Conservation (phyloP, 2,329 filamentous ascomycete species). For the Exophiala bonariae region DNA sequence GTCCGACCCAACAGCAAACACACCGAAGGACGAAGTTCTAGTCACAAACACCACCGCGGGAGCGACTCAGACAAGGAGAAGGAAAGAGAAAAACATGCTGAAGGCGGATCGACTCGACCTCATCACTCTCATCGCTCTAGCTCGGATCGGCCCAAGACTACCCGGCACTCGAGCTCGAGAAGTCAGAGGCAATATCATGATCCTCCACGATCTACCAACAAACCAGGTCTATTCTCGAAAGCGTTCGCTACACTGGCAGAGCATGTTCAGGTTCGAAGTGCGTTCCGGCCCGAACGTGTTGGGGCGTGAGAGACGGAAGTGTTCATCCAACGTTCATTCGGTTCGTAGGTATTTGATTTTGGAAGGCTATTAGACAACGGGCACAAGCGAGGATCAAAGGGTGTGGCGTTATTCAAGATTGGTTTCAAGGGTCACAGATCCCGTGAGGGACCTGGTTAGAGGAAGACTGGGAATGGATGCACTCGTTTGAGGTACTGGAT, state of each 20-base stretch:
- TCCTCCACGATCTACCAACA: constrained; percentile 6
- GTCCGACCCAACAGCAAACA: constrained; percentile 29
- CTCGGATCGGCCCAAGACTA: constrained; percentile 5
- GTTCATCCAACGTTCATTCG: constrained; percentile 1
- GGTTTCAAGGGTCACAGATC: too few relatives aligned
- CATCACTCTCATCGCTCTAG: neutral
- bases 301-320: constrained; percentile 7
- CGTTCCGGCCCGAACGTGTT: constrained; percentile 15
- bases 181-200: constrained; percentile 9
- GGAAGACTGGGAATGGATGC: neutral
- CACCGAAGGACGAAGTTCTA: constrained; percentile 8
- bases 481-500: constrained; percentile 4
- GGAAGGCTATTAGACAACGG: neutral
- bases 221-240: constrained; percentile 13
- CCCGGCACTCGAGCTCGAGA: constrained; percentile 13
- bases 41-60: constrained; percentile 5
- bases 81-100: constrained; percentile 2
- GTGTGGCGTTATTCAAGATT: too few relatives aligned
- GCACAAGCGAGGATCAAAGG: too few relatives aligned
- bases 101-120: constrained; percentile 5
- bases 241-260: constrained; percentile 14
- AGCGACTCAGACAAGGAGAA: neutral
- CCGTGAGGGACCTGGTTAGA: too few relatives aligned
- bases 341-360: too few relatives aligned
- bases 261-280: constrained; percentile 11